These are phyloP conservation scores for Discostella stelligeroides DNA, from an alignment of 108 stramenopile genomes.

Conservation along the genomic window DNA sequence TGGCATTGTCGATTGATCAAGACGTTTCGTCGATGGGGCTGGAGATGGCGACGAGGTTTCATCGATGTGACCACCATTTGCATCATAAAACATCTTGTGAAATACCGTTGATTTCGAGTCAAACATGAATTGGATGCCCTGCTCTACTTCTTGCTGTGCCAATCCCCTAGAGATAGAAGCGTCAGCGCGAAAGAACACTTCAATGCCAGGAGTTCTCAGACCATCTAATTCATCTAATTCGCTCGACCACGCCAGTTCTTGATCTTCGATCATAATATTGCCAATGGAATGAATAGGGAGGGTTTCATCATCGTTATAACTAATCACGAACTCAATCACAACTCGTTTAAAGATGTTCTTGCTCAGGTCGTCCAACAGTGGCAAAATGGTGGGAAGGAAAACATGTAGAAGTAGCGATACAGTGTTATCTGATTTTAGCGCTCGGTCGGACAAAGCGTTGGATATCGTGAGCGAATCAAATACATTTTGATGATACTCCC, in stretches of 20 bases:
- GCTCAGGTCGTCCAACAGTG: neutral
- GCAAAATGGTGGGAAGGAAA: neutral
- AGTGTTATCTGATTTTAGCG: neutral
- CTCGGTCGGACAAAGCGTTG: too few species aligned
- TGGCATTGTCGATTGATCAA: too few species aligned
- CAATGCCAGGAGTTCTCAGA: neutral
- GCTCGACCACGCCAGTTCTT: neutral
- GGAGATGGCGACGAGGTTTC: too few species aligned
- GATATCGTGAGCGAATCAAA: too few species aligned
- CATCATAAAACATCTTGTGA: neutral
- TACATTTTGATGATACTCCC: too few species aligned
- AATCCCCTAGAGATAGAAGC: neutral
- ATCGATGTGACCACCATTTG: too few species aligned
- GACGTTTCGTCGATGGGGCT: too few species aligned
- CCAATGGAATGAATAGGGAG: neutral
- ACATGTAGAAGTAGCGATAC: neutral
- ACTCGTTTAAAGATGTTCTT: neutral
- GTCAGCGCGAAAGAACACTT: neutral
- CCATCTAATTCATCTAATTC: neutral
- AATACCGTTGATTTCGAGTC: neutral
- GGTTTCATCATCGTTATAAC: neutral
- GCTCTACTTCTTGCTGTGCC: neutral
- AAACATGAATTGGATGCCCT: neutral
- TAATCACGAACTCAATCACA: neutral
- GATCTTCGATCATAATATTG: neutral